Evolutionary conservation across 441 rosid species (phyloP).

Genomic region (Pelargonium fulgidum): DNA sequence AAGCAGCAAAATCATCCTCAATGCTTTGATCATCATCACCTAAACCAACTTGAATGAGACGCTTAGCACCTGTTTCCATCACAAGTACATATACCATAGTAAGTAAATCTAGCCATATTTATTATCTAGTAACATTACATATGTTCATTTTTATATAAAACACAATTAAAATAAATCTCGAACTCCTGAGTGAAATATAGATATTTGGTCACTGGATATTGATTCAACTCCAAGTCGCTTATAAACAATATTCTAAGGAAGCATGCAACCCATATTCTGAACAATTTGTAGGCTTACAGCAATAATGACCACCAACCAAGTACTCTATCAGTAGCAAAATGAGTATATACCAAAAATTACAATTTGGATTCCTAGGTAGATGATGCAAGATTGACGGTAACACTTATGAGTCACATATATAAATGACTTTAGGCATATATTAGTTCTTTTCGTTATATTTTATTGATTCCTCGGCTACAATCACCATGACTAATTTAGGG

Average conservation of each 20-base stretch:
- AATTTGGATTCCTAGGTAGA: neutral
- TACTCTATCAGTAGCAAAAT: neutral
- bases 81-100: neutral
- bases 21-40: constrained; percentile 97
- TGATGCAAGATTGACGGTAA: neutral
- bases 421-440: neutral
- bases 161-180: too few species aligned
- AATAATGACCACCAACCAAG: neutral
- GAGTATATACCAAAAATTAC: neutral
- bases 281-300: too few species aligned
- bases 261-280: too few species aligned
- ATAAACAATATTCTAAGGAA: too few species aligned
- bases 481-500: neutral
- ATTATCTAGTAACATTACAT: too few species aligned
- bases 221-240: too few species aligned
- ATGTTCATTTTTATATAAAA: too few species aligned
- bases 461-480: neutral
- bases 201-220: too few species aligned
- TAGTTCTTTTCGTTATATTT: neutral
- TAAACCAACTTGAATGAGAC: constrained; percentile 65
- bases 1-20: constrained; percentile 91
- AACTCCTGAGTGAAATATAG: too few species aligned
- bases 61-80: constrained; percentile 51
- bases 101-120: neutral
- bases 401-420: neutral